These are phyloP conservation scores for Pulveroboletus sp. DNA, from an alignment of 768 basidiomycete species.

Conservation along the genomic window DNA sequence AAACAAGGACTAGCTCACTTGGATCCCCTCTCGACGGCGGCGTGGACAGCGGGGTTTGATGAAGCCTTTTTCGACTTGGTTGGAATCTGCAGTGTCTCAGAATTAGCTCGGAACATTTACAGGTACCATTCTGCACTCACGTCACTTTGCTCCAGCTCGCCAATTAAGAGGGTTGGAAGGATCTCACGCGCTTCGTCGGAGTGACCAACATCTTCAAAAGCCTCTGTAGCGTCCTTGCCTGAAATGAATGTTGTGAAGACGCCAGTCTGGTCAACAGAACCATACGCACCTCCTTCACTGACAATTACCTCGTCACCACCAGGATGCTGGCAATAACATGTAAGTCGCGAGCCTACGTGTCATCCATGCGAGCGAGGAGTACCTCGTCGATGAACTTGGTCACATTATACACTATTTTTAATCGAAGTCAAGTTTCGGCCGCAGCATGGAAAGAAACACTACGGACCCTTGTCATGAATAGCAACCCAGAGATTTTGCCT, in stretches of 20 bases:
- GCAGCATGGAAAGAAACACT: neutral
- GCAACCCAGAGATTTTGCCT: conserved; percentile 81
- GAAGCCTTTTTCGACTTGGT: conserved; percentile 50
- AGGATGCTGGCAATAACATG: conserved; percentile 61
- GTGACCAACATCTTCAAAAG: conserved; percentile 99
- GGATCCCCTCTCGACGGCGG: conserved; percentile 63
- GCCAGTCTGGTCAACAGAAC: neutral
- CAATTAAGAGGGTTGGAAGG: conserved; percentile 74
- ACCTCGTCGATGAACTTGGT: conserved; percentile 96
- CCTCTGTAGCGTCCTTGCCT: conserved; percentile 96
- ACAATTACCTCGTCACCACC: conserved; percentile 98
- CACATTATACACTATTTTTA: conserved; percentile 79
- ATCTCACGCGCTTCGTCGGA: conserved; percentile 94
- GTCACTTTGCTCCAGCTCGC: conserved; percentile 72
- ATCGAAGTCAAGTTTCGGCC: conserved; percentile 1
- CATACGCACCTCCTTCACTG: conserved; percentile 79
- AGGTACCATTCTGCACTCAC: conserved; percentile 39
- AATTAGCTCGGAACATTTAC: conserved; percentile 2
- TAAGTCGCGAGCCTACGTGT: conserved; percentile 7
- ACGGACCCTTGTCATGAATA: conserved; percentile 78
- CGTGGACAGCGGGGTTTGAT: conserved; percentile 38
- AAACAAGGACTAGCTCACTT: conserved; percentile 43
- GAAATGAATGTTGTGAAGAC: conserved; percentile 9
- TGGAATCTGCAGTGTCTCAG: conserved; percentile 37
- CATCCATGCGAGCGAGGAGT: conserved; percentile 15